Base-by-base conservation (phyloP, 129 eudicot species). In the Centella asiatica region DNA sequence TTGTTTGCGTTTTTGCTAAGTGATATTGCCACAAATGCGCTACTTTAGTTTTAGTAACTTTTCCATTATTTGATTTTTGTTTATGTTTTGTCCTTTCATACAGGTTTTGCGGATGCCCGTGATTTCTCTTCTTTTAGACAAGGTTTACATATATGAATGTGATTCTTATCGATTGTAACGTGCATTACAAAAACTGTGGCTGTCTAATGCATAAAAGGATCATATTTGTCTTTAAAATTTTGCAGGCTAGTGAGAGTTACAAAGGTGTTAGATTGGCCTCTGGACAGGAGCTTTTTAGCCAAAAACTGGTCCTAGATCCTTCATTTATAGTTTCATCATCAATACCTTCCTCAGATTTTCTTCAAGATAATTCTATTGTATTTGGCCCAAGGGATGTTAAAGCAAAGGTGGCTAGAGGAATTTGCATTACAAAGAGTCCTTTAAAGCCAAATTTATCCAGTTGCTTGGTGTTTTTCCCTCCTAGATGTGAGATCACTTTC, bases 71-170 rank as follows among this genome's bases (percentile, higher is more conserved):
- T 51, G 37, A 25, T 10, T 24, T 24, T 50, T 6, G 57, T 19
- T 27, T n/a, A 46, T 4, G 0, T 18, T 24, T 8, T 32, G 44
- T 42, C 22, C 11, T 54, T 22, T 11, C 3, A 6, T 73, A 51
- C 86, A 92, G 99, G 99, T 87, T 67, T 68, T 92, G 61, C 77
- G 99, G 37, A 92, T 92, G 96, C 88, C 90, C 18, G 81, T 84
- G 31, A 48, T 45, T 59, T 71, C 94, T 46, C 20, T 92, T 32
- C 84, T 87, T 70, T 52, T 76, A 55, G 81, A 90, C 48, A 78
- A 84, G 95, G 98, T 90, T 61, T 23, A 67, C 49, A 49, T 14
- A 18, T 52, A 20, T 32, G 9, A n/a, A 37, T 12, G 9, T 32
- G 26, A 14, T 71, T 29, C 6, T 63, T 60, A 22, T 64, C 22